Conservation (phyloP, 805 yeast genomes). For the Zygoascus biomembranicola region DNA sequence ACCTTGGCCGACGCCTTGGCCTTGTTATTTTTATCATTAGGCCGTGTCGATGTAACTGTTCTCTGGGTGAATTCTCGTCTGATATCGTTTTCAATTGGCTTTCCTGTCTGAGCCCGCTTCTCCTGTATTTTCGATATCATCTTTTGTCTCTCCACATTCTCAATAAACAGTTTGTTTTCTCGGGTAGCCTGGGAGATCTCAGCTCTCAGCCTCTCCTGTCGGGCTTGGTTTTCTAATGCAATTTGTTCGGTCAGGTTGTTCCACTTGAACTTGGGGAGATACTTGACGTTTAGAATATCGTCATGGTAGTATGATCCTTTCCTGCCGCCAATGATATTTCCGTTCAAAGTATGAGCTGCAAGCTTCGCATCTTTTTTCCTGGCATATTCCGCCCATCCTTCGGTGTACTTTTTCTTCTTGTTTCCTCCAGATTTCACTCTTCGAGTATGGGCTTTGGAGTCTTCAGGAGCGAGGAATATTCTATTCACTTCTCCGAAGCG, state of each 20-base stretch:
- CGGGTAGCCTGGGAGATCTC: slow-evolving; percentile 86
- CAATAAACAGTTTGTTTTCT: slow-evolving; percentile 73
- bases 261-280: slow-evolving; percentile 92
- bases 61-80: slow-evolving; percentile 66
- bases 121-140: slow-evolving; percentile 61
- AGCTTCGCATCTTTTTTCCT: slow-evolving; percentile 81
- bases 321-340: slow-evolving; percentile 84
- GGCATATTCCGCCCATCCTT: slow-evolving; percentile 94
- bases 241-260: slow-evolving; percentile 87
- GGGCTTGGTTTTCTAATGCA: slow-evolving; percentile 78
- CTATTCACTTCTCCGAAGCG: slow-evolving; percentile 87
- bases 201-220: slow-evolving; percentile 79
- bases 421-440: slow-evolving; percentile 87
- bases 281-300: slow-evolving; percentile 86
- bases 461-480: slow-evolving; percentile 81
- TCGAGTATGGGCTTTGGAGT: slow-evolving; percentile 48
- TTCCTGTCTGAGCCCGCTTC: slow-evolving; percentile 34
- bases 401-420: slow-evolving; percentile 76
- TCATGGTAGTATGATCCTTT: slow-evolving; percentile 88
- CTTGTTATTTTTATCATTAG: slow-evolving; percentile 42
- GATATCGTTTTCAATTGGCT: slow-evolving; percentile 27
- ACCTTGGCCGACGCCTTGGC: slow-evolving; percentile 13
- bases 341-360: slow-evolving; percentile 80
- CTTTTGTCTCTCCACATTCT: slow-evolving; percentile 79
- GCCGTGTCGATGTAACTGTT: slow-evolving; percentile 55